phyloP scores from a whole-genome alignment of 768 basidiomycete genomes.

The Cystobasidium ongulense region DNA sequence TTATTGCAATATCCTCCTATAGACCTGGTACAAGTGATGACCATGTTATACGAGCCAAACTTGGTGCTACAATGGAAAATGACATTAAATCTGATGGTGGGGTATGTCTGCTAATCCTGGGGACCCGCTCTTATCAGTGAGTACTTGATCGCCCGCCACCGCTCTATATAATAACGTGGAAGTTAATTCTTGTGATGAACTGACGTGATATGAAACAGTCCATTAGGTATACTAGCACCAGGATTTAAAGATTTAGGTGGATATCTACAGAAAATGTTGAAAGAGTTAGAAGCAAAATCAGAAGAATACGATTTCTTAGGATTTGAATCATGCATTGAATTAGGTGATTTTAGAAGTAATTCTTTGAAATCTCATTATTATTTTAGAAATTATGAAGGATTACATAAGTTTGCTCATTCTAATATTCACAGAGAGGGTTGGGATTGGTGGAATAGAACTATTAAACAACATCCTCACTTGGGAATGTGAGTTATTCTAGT shows the following conservation, averaged over 20 bases:
- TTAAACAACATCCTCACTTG: not conserved
- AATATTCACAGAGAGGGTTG: not conserved
- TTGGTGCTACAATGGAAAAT: not conserved
- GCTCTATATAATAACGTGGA: not conserved
- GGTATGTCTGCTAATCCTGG: not conserved
- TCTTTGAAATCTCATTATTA: not conserved
- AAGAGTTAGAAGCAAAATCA: not conserved
- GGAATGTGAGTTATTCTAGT: not conserved
- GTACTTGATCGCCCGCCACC: not conserved
- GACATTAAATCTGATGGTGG: slow-evolving; percentile 3
- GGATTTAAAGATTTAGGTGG: not conserved
- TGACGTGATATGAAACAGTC: not conserved
- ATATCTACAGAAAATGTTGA: not conserved
- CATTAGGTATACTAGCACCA: not conserved
- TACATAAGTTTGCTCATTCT: slow-evolving; percentile 11
- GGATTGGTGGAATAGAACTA: slow-evolving; percentile 2
- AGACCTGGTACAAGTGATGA: not conserved
- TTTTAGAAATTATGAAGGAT: not conserved
- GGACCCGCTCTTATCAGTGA: slow-evolving; percentile 7
- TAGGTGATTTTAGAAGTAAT: not conserved
- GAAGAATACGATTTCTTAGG: slow-evolving; percentile 2
- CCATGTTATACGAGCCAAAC: not conserved
- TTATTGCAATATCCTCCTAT: not conserved
- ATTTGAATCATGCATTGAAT: not conserved
- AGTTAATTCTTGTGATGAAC: not conserved